Evolutionary conservation across 2,329 filamentous ascomycete species (phyloP).

Genomic region (Pochonia chlamydosporia): DNA sequence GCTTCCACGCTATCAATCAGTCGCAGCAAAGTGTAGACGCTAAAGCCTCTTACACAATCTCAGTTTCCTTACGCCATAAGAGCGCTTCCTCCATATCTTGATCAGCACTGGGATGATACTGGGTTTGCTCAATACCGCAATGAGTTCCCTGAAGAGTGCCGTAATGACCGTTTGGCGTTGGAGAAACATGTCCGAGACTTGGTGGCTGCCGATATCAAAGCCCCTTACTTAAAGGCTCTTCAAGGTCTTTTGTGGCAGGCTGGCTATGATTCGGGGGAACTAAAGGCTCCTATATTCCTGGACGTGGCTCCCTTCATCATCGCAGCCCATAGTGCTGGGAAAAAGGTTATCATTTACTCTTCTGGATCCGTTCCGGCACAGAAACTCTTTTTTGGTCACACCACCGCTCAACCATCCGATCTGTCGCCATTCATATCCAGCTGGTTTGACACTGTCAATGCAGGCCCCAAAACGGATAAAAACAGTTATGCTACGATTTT

Average conservation of each 20-base stretch:
- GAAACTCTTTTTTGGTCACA: slow-evolving; percentile 71
- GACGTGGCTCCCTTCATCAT: slow-evolving; percentile 64
- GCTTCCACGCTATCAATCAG: slow-evolving; percentile 4
- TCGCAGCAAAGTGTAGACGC: slow-evolving; percentile 10
- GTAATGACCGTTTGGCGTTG: slow-evolving; percentile 51
- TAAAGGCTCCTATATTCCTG: slow-evolving; percentile 67
- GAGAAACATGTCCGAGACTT: slow-evolving; percentile 65
- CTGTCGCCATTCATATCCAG: slow-evolving; percentile 53
- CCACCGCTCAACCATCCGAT: slow-evolving; percentile 52
- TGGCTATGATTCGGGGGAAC: slow-evolving; percentile 64
- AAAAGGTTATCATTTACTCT: slow-evolving; percentile 70
- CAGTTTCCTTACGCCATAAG: slow-evolving; percentile 74
- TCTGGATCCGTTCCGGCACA: slow-evolving; percentile 76
- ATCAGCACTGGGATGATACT: slow-evolving; percentile 59
- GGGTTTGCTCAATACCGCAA: slow-evolving; percentile 62
- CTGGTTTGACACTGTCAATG: slow-evolving; percentile 78
- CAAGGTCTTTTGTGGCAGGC: slow-evolving; percentile 75
- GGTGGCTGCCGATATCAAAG: slow-evolving; percentile 66
- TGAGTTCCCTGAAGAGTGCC: slow-evolving; percentile 63
- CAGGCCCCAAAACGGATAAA: slow-evolving; percentile 64
- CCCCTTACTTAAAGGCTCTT: slow-evolving; percentile 70
- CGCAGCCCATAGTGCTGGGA: slow-evolving; percentile 49
- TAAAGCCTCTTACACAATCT: slow-evolving; percentile 4
- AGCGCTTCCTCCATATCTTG: slow-evolving; percentile 58
- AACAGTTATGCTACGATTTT: slow-evolving; percentile 64